Percentiles rank a stretch among this genome's conserved stretches.
Evolutionary conservation across 108 stramenopile genomes (phyloP).

Genomic region (Skeletonema costatum): DNA sequence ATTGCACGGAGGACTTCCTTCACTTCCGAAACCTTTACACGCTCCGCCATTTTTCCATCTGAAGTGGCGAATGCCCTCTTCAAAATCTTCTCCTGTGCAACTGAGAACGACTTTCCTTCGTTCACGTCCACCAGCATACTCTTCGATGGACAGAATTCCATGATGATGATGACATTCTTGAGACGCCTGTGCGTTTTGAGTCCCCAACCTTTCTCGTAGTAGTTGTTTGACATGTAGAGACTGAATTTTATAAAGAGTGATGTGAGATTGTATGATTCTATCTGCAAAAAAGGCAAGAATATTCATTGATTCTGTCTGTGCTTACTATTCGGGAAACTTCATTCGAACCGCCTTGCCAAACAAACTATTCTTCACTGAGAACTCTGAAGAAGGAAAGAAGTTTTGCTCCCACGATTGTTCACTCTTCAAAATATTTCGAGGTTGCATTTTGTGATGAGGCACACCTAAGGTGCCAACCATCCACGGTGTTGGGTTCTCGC

Average conservation of each 20-base stretch:
- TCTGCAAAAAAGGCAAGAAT: background rate
- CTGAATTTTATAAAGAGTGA: background rate
- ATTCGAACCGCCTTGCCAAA: slow-evolving; percentile 74
- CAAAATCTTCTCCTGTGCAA: slow-evolving; percentile 88
- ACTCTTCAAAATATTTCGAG: slow-evolving; percentile 8
- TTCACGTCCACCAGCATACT: slow-evolving; percentile 69
- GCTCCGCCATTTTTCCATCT: slow-evolving; percentile 81
- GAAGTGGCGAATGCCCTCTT: slow-evolving; percentile 87
- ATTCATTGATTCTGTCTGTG: background rate
- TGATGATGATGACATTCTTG: slow-evolving; percentile 96
- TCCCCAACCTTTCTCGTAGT: slow-evolving; percentile 94
- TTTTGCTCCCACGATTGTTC: slow-evolving; percentile 70
- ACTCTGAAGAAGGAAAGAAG: slow-evolving; percentile 95
- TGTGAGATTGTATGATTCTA: background rate
- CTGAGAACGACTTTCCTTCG: slow-evolving; percentile 80
- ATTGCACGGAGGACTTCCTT: slow-evolving; percentile 89
- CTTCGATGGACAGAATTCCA: slow-evolving; percentile 90
- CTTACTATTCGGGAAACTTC: slow-evolving; percentile 80
- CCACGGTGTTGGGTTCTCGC: slow-evolving; percentile 95
- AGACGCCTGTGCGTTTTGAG: slow-evolving; percentile 94
- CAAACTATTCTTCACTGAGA: slow-evolving; percentile 93
- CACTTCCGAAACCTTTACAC: slow-evolving; percentile 87
- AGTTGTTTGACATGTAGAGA: slow-evolving; percentile 91
- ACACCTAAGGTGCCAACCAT: slow-evolving; percentile 76
- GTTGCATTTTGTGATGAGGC: slow-evolving; percentile 49